Evolutionary conservation across 148 eudicot species (phyloP).

Genomic region (Camellia granthamiana): DNA sequence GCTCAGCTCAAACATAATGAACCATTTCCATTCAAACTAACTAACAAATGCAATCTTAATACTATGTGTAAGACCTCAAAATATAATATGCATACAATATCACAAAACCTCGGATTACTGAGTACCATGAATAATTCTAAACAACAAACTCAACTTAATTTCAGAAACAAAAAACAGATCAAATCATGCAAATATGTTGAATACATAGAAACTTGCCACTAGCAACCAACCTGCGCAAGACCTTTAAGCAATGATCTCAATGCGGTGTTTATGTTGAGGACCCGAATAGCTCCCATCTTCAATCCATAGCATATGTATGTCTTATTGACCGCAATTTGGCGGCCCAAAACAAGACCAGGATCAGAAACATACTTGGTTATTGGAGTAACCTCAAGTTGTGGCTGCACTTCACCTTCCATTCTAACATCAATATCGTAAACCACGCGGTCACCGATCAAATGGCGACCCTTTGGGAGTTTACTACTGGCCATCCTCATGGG

Average conservation of each 20-base stretch:
- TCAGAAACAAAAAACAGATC: background rate
- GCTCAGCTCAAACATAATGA: background rate
- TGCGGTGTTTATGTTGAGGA: slow-evolving; percentile 90
- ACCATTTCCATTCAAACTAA: background rate
- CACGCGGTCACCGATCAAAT: slow-evolving; percentile 56
- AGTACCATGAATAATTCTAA: background rate
- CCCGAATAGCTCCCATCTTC: slow-evolving; percentile 84
- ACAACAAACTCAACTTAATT: background rate
- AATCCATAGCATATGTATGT: slow-evolving; percentile 92
- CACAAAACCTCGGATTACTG: slow-evolving; percentile 11
- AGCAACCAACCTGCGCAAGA: slow-evolving; percentile 67
- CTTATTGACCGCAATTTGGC: slow-evolving; percentile 91
- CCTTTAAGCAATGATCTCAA: slow-evolving; percentile 86
- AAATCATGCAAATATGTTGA: background rate
- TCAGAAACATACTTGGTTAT: slow-evolving; percentile 92
- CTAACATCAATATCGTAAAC: slow-evolving; percentile 78
- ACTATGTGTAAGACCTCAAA: background rate
- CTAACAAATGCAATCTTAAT: background rate
- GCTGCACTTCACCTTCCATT: slow-evolving; percentile 86
- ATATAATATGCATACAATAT: slow-evolving; percentile 45
- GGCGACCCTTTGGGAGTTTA: slow-evolving; percentile 81
- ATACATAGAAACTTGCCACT: slow-evolving; percentile 11
- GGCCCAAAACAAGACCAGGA: slow-evolving; percentile 79
- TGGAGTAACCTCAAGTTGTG: slow-evolving; percentile 94
- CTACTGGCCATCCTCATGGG: slow-evolving; percentile 75